A percentile compares a stretch with the other conserved stretches of the same genome.
These are phyloP conservation scores for Tricladium varicosporioides DNA, from an alignment of 2,329 filamentous ascomycete genomes.

Conservation along the genomic window DNA sequence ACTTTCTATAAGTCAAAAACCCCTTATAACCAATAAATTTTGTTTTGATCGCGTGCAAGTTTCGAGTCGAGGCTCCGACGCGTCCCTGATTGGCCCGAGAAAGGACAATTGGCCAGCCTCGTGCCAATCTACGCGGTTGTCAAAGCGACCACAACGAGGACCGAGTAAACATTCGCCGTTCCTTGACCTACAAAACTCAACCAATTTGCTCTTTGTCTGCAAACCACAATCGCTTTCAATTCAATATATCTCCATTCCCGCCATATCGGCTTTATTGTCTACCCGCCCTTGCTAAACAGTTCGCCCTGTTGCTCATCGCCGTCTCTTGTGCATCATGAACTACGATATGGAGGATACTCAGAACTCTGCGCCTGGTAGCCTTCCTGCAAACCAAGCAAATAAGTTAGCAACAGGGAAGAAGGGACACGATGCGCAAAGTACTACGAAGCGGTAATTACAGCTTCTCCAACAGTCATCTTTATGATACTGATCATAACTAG, in stretches of 20 bases:
- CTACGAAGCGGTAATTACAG: constrained; percentile 66
- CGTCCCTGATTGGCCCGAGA: constrained; percentile 24
- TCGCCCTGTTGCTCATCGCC: constrained; percentile 2
- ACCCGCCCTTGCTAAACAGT: constrained; percentile 6
- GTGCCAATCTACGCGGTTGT: constrained; percentile 9
- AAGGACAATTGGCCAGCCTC: constrained; percentile 7
- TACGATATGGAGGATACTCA: constrained; percentile 57
- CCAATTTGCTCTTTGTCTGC: constrained; percentile 15
- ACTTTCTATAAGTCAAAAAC: background rate
- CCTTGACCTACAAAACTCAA: constrained; percentile 20
- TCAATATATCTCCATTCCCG: constrained; percentile 5
- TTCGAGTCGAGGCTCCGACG: constrained; percentile 23
- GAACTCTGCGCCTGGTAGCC: constrained; percentile 62
- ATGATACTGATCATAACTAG: constrained; percentile 45
- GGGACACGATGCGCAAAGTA: constrained; percentile 66
- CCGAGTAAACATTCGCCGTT: constrained; percentile 10
- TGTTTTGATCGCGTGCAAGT: constrained; percentile 29
- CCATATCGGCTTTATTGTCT: constrained; percentile 23
- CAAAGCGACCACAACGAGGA: constrained; percentile 9
- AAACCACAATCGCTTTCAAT: constrained; percentile 20
- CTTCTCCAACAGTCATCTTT: background rate
- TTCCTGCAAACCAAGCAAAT: constrained; percentile 49
- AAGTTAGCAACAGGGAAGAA: constrained; percentile 59
- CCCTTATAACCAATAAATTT: constrained; percentile 26
- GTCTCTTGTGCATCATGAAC: constrained; percentile 34